phyloP scores from a whole-genome alignment of 2,329 filamentous ascomycete genomes.

The Pezicula radicicola region DNA sequence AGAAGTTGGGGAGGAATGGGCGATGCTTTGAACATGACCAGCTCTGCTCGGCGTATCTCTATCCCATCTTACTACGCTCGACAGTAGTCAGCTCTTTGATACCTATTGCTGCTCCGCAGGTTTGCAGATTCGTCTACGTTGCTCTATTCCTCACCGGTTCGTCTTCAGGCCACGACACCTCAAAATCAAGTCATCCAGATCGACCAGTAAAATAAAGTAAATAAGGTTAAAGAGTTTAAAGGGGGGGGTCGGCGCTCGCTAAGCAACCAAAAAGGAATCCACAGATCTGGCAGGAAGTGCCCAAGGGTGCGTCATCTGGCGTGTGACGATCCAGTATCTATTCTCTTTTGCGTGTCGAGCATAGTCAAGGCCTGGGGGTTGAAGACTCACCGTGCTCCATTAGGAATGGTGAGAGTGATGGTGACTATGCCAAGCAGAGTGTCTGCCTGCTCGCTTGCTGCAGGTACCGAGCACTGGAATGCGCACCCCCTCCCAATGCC shows the following conservation, averaged over 20 bases:
- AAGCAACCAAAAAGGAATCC: conserved; percentile 9
- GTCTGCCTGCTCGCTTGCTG: too few relatives aligned
- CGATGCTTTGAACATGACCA: neutral
- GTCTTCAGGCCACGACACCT: conserved; percentile 1
- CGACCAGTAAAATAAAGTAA: neutral
- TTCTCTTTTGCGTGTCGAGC: neutral
- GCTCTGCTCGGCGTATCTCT: conserved; percentile 8
- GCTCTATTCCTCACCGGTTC: neutral
- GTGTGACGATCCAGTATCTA: conserved; percentile 2
- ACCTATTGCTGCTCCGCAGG: neutral
- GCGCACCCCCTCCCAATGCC: too few relatives aligned
- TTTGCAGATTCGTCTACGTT: neutral
- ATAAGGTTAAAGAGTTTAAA: neutral
- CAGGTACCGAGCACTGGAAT: too few relatives aligned
- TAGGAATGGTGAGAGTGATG: too few relatives aligned
- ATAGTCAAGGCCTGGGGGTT: too few relatives aligned
- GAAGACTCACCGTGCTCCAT: too few relatives aligned
- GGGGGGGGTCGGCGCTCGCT: neutral
- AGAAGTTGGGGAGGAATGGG: too few relatives aligned
- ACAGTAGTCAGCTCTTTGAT: neutral
- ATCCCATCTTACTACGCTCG: conserved; percentile 8
- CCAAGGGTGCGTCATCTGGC: conserved; percentile 7
- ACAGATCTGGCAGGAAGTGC: conserved; percentile 1
- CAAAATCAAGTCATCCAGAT: neutral
- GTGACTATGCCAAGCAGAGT: too few relatives aligned